These are phyloP conservation scores for Arabidopsis lyrata DNA, from an alignment of 441 rosid species.

Conservation along the genomic window DNA sequence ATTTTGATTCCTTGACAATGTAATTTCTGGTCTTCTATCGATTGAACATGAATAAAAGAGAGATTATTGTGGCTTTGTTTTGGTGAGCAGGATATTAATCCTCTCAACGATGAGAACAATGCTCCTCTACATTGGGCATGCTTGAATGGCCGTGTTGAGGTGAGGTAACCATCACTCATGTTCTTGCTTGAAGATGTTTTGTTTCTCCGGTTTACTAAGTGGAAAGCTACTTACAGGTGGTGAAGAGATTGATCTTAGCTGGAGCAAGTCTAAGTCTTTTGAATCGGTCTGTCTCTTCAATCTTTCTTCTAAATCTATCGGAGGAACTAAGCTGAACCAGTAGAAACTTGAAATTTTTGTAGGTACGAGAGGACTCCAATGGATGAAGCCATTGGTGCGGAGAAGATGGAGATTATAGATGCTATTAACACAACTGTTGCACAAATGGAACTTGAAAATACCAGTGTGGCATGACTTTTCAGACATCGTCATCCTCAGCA, in stretches of 20 bases:
- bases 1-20: background rate
- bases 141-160: slow-evolving; percentile 84
- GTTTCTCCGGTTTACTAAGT: slow-evolving; percentile 18
- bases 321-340: slow-evolving; percentile 4
- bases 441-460: slow-evolving; percentile 68
- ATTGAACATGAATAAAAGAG: background rate
- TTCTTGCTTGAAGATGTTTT: background rate
- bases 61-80: slow-evolving; percentile 9
- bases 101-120: slow-evolving; percentile 77
- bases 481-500: slow-evolving; percentile 12
- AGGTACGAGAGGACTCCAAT: slow-evolving; percentile 86
- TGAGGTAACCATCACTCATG: slow-evolving; percentile 58
- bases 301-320: background rate
- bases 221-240: slow-evolving; percentile 58
- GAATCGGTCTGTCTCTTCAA: slow-evolving; percentile 60
- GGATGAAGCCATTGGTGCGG: slow-evolving; percentile 78
- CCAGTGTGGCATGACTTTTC: slow-evolving; percentile 52
- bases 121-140: slow-evolving; percentile 95
- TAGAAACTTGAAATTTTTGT: slow-evolving; percentile 34
- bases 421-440: slow-evolving; percentile 68
- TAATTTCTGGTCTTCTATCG: background rate
- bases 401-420: slow-evolving; percentile 71
- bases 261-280: slow-evolving; percentile 75
- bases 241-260: slow-evolving; percentile 68
- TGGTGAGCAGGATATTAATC: slow-evolving; percentile 66